Evolutionary conservation across 805 yeast genomes (phyloP), one percentile per base, ranked within the genome.

Genomic region (Ascoidea tarda): DNA sequence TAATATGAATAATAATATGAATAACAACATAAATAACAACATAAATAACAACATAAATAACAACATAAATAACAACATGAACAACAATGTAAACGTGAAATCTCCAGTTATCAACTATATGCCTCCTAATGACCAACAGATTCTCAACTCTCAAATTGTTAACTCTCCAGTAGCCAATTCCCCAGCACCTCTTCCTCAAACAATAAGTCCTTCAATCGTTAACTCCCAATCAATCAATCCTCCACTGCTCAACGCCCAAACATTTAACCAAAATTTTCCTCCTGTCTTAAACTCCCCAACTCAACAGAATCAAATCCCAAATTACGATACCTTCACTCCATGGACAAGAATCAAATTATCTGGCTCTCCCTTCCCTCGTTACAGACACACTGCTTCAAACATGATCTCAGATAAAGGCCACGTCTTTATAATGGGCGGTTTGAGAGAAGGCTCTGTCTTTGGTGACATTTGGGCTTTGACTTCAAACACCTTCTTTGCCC

Each of bases 281-380:
- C 49, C 49, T 31, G 38, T 33, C 46, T 16, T 47, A 5, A 32
- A 48, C n/a, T 42, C 52, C 58, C 67, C 28, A 21, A 21, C 31
- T 50, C 60, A 47, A 56, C 62, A 31, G 46, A 62, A 42, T 46
- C 55, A n/a, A 53, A 55, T 50, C n/a, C 59, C 33, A 50, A 50
- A 53, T 50, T 48, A 51, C 44, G 59, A 57, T 44, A 61, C 58
- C 46, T 59, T 63, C 46, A 70, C 81, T 0, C 89, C 90, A 1
- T 86, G 93, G 95, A 72, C 70, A 51, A 71, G 83, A 57, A 75
- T 77, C 57, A 81, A 80, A 60, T 67, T 86, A 14, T 70, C 70
- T 54, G 76, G 80, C 58, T 85, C 93, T 2, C 99, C 98, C 1
- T 89, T 91, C 63, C 98, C 99, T 3, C 78, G 99, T 48, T 89